Conservation (phyloP, 2,329 filamentous ascomycete genomes). For the Neopestalotiopsis sp. region DNA sequence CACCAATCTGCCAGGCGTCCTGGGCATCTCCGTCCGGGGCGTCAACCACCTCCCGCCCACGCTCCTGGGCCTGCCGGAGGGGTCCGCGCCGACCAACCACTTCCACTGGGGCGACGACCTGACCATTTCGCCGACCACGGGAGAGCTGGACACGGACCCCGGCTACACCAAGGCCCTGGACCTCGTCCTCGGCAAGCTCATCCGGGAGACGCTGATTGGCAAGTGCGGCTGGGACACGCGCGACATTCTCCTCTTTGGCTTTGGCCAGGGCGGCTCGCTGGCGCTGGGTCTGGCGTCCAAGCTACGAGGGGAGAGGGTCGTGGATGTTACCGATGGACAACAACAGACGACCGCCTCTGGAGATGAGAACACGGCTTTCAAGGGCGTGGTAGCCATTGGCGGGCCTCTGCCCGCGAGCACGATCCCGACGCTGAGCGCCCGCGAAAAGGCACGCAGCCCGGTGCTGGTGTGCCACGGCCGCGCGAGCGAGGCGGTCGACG, state of each 20-base stretch:
- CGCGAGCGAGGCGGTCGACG: constrained; percentile 52
- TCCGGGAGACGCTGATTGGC: constrained; percentile 55
- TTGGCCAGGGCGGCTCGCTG: constrained; percentile 69
- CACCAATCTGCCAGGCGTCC: constrained; percentile 77
- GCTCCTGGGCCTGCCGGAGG: constrained; percentile 53
- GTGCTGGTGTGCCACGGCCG: constrained; percentile 65
- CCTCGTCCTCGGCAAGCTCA: constrained; percentile 54
- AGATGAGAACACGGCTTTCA: constrained; percentile 37
- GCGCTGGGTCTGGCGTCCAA: constrained; percentile 61
- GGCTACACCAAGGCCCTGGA: constrained; percentile 58
- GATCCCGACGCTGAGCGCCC: constrained; percentile 48
- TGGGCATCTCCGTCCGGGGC: constrained; percentile 75
- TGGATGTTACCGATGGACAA: constrained; percentile 34
- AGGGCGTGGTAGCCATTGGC: constrained; percentile 68
- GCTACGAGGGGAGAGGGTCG: constrained; percentile 41
- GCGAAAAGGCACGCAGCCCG: constrained; percentile 65
- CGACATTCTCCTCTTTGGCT: constrained; percentile 70
- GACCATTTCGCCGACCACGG: constrained; percentile 52
- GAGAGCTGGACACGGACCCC: constrained; percentile 64
- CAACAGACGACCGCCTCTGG: background rate
- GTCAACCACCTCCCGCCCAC: constrained; percentile 71
- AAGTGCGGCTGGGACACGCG: constrained; percentile 63
- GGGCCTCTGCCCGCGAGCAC: constrained; percentile 60
- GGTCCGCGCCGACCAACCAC: constrained; percentile 34
- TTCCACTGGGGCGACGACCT: constrained; percentile 75